Base-by-base conservation (phyloP, 306 rosid genomes). In the Prosopis cineraria region DNA sequence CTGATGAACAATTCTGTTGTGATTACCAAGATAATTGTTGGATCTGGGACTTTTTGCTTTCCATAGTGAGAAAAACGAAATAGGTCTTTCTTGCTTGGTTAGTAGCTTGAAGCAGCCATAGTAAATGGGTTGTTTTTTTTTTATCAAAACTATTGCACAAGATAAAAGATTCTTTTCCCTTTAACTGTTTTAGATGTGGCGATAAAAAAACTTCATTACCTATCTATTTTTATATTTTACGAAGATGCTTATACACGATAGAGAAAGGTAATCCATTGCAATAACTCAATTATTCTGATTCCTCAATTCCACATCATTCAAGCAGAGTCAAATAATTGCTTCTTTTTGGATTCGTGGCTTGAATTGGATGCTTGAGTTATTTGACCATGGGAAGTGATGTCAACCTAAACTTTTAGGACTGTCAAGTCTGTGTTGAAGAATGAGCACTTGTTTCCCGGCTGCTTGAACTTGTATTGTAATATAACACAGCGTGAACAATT, bases 221-320 rank as follows among this genome's bases (percentile, higher is more conserved):
- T 37, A 37, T 67, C 72, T 5, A 22, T 22, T 67, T 67, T 43
- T 67, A 50, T 5, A 22, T 22, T 67, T 67, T 43, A 20, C 40
- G 34, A 11, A 20, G 17, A 58, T 58, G 30, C 62, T 55, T 55
- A 31, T 22, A 33, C 43, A 33, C 43, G 76, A 68, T 31, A 43
- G 33, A 55, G 68, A 58, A 70, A 78, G 40, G 10, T 70, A 59
- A 59, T 14, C 63, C 20, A 7, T 69, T 37, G 41, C 22, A 59
- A 39, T 44, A 33, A 44, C 3, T 59, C 31, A 17, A 36, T 71
- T 34, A 45, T 59, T 22, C 20, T 34, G 53, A 59, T 31, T 59
- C 22, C 22, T 70, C 17, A 56, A 33, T 30, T 37, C 29, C 10
- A 24, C 41, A 58, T 31, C 29, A 31, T 52, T 25, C 0, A 39